Conservation (phyloP, 2,329 filamentous ascomycete species). For the Pyrenochaeta sp. region DNA sequence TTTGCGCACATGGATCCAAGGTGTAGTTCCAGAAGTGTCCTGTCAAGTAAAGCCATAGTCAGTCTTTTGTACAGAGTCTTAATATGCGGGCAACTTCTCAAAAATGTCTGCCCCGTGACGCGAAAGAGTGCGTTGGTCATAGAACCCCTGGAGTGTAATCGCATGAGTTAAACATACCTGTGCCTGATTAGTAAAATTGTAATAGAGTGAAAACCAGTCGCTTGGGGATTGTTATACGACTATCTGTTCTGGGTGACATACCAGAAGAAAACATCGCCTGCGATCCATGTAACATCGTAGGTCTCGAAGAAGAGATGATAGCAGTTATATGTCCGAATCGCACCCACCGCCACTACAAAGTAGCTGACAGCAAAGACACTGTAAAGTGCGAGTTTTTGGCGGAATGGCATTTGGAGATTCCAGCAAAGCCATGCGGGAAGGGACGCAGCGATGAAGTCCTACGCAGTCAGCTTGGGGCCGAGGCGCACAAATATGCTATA, state of each 20-base stretch:
- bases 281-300: conserved; percentile 34
- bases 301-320: conserved; percentile 32
- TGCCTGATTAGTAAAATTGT: too few species aligned
- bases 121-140: too few species aligned
- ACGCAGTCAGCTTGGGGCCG: too few species aligned
- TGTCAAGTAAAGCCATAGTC: too few species aligned
- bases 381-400: conserved; percentile 33
- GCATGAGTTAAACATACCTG: too few species aligned
- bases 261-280: conserved; percentile 18
- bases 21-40: conserved; percentile 29
- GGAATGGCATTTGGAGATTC: conserved; percentile 29
- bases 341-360: conserved; percentile 19
- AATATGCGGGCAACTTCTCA: too few species aligned
- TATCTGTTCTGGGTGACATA: not conserved
- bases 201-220: too few species aligned
- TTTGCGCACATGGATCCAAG: conserved; percentile 37
- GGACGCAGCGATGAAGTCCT: conserved; percentile 25
- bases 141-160: too few species aligned
- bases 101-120: too few species aligned
- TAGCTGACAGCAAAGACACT: conserved; percentile 33
- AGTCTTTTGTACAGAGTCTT: not conserved
- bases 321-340: conserved; percentile 19
- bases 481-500: too few species aligned
- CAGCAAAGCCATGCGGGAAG: conserved; percentile 34
- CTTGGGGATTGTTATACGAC: not conserved